Evolutionary conservation across 2,329 filamentous ascomycete genomes (phyloP).

Genomic region (Zarea fungicola): DNA sequence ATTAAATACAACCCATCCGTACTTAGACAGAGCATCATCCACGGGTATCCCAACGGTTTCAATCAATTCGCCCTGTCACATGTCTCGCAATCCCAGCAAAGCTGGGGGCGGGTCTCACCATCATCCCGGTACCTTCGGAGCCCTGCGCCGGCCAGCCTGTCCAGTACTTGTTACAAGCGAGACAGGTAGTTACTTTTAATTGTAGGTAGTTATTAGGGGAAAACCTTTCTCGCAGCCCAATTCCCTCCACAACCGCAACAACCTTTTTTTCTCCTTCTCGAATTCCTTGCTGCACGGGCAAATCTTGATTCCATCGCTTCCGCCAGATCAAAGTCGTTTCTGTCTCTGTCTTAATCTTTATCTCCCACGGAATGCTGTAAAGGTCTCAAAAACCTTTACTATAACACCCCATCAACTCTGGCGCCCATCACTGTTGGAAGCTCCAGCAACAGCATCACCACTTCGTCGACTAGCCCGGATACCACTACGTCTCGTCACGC

Average conservation of each 20-base stretch:
- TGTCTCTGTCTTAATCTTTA: too few relatives aligned
- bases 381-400: neutral
- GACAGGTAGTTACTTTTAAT: too few relatives aligned
- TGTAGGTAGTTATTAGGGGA: conserved; percentile 3
- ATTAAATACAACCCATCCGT: too few relatives aligned
- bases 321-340: too few relatives aligned
- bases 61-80: neutral
- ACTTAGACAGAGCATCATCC: too few relatives aligned
- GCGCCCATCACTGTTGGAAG: conserved; percentile 2
- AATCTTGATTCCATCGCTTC: neutral
- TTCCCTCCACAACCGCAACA: conserved; percentile 3
- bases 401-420: neutral
- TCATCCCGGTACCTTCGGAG: conserved; percentile 5
- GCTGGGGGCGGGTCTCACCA: conserved; percentile 5
- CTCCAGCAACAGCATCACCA: neutral
- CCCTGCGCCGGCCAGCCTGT: neutral
- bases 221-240: neutral
- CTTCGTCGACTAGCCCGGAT: neutral
- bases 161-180: too few relatives aligned
- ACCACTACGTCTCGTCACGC: conserved; percentile 6
- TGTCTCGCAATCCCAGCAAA: neutral
- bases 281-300: neutral
- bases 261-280: neutral
- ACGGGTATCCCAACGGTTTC: neutral
- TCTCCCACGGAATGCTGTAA: neutral